phyloP scores from a whole-genome alignment of 2,329 filamentous ascomycete genomes.

The Cercospora berteroae region DNA sequence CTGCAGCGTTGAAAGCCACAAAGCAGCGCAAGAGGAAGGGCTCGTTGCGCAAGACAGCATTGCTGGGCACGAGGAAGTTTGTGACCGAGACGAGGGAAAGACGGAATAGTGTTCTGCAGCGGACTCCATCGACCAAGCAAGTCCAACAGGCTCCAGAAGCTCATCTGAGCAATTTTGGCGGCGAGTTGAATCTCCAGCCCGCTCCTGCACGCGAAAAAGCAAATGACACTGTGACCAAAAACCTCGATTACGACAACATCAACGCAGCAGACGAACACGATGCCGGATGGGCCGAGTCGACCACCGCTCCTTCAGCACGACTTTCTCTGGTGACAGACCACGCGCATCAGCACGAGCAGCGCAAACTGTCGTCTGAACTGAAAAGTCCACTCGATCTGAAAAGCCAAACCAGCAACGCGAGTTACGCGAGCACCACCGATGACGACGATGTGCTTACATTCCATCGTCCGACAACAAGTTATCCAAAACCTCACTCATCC shows the following conservation, averaged over 20 bases:
- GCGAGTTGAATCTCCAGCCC: not conserved
- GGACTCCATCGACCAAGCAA: conserved; percentile 34
- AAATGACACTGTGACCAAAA: conserved; percentile 21
- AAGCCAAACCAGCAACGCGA: conserved; percentile 52
- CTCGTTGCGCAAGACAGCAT: conserved; percentile 80
- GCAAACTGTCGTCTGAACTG: conserved; percentile 22
- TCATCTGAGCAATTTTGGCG: not conserved
- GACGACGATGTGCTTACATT: conserved; percentile 77
- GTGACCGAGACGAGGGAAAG: conserved; percentile 59
- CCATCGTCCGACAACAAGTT: conserved; percentile 36
- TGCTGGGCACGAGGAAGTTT: conserved; percentile 67
- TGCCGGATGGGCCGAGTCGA: conserved; percentile 36
- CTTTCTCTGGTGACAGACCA: conserved; percentile 34
- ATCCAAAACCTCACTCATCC: conserved; percentile 26
- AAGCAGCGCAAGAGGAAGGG: conserved; percentile 70
- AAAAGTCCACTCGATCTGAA: conserved; percentile 35
- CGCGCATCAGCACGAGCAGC: conserved; percentile 13
- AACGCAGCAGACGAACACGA: conserved; percentile 30
- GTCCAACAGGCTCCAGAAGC: conserved; percentile 2
- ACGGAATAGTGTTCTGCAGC: conserved; percentile 39
- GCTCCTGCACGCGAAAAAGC: conserved; percentile 11
- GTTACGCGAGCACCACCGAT: conserved; percentile 72
- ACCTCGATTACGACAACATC: conserved; percentile 42
- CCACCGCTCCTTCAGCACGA: conserved; percentile 29
- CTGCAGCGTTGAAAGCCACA: conserved; percentile 30